Evolutionary conservation across 2,329 filamentous ascomycete species (phyloP).

Genomic region (Penicillium sp.): DNA sequence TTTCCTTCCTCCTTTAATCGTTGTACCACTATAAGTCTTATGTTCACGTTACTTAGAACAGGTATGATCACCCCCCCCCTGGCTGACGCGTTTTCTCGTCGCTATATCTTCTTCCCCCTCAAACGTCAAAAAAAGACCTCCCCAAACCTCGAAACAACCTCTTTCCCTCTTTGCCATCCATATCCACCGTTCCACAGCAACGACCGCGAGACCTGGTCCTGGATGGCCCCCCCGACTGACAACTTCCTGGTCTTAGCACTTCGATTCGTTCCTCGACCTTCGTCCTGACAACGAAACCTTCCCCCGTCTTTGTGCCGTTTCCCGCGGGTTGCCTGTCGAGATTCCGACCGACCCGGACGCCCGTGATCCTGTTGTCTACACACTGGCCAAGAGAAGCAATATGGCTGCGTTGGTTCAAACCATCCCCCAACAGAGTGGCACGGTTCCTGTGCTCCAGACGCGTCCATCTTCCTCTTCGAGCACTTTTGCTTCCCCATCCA

Average conservation of each 20-base stretch:
- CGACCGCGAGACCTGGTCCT: slow-evolving; percentile 4
- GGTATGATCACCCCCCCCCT: slow-evolving; percentile 25
- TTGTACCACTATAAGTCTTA: slow-evolving; percentile 35
- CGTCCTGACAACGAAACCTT: slow-evolving; percentile 14
- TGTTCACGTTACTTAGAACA: slow-evolving; percentile 31
- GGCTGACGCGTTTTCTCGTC: slow-evolving; percentile 23
- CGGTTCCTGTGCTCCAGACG: slow-evolving; percentile 72
- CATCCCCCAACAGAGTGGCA: slow-evolving; percentile 70
- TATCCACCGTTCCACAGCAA: neutral
- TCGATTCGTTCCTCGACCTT: slow-evolving; percentile 18
- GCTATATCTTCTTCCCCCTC: slow-evolving; percentile 9
- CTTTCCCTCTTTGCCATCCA: slow-evolving; percentile 1
- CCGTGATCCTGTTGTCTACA: slow-evolving; percentile 17
- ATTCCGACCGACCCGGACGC: slow-evolving; percentile 22
- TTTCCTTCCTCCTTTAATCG: slow-evolving; percentile 26
- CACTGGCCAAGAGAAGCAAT: slow-evolving; percentile 42
- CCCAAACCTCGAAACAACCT: neutral
- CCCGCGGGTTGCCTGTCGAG: slow-evolving; percentile 18
- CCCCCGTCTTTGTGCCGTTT: slow-evolving; percentile 4
- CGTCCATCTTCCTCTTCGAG: slow-evolving; percentile 64
- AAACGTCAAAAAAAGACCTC: slow-evolving; percentile 9
- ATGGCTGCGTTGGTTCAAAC: slow-evolving; percentile 86
- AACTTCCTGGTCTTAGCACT: slow-evolving; percentile 19
- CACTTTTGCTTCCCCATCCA: slow-evolving; percentile 47
- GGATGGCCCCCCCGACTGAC: slow-evolving; percentile 25